A percentile compares a stretch with the other conserved stretches of the same genome.
These are phyloP conservation scores for Bullera alba DNA, from an alignment of 768 basidiomycete genomes.

Conservation along the genomic window DNA sequence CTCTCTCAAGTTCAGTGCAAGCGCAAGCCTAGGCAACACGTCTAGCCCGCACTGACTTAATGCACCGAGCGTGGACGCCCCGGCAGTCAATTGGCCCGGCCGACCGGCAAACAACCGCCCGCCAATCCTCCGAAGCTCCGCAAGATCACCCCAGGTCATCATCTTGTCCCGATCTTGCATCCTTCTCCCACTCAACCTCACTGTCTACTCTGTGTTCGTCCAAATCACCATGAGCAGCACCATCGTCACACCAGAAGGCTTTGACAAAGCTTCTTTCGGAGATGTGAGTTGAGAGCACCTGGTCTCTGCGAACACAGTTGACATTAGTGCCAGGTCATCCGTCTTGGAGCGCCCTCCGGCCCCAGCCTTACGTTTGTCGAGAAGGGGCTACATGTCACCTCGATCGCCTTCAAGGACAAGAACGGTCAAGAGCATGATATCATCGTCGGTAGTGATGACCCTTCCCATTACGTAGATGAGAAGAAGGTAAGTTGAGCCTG, in stretches of 20 bases:
- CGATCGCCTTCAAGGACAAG: conserved; percentile 14
- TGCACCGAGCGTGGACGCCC: too few species aligned
- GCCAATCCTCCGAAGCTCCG: too few species aligned
- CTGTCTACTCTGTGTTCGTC: background rate
- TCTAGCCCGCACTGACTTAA: too few species aligned
- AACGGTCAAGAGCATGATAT: conserved; percentile 14
- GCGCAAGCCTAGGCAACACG: too few species aligned
- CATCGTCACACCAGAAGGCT: background rate
- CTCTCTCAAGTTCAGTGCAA: too few species aligned
- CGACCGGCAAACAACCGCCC: too few species aligned
- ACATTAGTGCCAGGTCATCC: background rate
- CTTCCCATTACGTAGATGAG: conserved; percentile 10
- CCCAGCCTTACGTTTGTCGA: background rate
- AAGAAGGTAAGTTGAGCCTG: conserved; percentile 3
- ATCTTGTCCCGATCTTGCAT: too few species aligned
- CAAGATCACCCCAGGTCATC: too few species aligned
- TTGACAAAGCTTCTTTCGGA: background rate
- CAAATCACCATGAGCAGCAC: background rate
- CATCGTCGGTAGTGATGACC: conserved; percentile 14
- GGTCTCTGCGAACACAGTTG: background rate
- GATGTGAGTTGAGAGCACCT: too few species aligned
- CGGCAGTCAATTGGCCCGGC: too few species aligned
- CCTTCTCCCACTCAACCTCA: background rate
- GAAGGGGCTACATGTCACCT: conserved; percentile 13
- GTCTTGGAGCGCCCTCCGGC: background rate